Percentiles rank a stretch among this genome's conserved stretches.
Conservation (phyloP, 306 rosid genomes). For the Quillaja saponaria region DNA sequence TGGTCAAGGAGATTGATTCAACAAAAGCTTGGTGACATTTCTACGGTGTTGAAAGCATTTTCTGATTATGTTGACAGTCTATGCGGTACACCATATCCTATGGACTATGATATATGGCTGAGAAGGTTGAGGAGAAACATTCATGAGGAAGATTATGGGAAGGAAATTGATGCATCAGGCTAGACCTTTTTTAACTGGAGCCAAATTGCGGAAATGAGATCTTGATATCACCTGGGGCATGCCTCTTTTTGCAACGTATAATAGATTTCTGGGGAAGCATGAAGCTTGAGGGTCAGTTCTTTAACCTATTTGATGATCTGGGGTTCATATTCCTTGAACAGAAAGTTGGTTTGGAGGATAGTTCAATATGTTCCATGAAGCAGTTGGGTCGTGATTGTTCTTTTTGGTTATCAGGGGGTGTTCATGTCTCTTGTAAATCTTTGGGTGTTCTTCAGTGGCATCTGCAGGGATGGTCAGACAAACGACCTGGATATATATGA, state of each 20-base stretch:
- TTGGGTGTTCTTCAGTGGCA: conserved; percentile 30
- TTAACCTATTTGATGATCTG: conserved; percentile 30
- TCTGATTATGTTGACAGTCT: conserved; percentile 96
- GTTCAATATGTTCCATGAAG: conserved; percentile 27
- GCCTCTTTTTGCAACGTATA: conserved; percentile 31
- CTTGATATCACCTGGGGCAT: conserved; percentile 27
- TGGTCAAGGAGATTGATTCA: conserved; percentile 96
- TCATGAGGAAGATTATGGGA: conserved; percentile 75
- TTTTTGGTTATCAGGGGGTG: conserved; percentile 20
- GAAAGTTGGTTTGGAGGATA: conserved; percentile 26
- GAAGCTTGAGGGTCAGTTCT: conserved; percentile 32
- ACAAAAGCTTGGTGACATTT: conserved; percentile 88
- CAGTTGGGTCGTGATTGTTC: conserved; percentile 26
- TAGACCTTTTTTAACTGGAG: conserved; percentile 34
- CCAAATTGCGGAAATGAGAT: conserved; percentile 29
- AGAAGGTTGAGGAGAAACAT: conserved; percentile 84
- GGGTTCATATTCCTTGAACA: conserved; percentile 25
- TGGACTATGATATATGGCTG: conserved; percentile 90
- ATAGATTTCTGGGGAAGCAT: conserved; percentile 39
- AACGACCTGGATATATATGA: conserved; percentile 30
- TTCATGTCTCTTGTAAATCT: conserved; percentile 23
- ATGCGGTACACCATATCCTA: conserved; percentile 94
- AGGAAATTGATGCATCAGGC: conserved; percentile 68
- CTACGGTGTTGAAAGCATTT: conserved; percentile 87
- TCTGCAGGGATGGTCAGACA: conserved; percentile 1